These are phyloP conservation scores for Tetratostichococcus sp. DNA, from an alignment of 139 green algal species.

Conservation along the genomic window DNA sequence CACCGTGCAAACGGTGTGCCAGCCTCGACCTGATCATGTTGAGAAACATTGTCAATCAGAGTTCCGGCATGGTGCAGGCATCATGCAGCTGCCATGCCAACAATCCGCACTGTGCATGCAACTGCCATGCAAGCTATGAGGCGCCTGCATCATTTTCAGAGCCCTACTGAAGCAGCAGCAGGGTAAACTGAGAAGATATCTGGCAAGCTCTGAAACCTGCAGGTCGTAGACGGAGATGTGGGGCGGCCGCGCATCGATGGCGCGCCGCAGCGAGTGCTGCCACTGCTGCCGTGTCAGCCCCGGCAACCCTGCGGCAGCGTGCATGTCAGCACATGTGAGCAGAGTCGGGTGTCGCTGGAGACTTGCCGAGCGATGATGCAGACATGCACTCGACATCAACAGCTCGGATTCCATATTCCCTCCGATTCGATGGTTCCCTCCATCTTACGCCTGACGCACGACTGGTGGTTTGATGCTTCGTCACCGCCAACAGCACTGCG, in stretches of 20 bases:
- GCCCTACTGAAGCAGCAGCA: too few species aligned
- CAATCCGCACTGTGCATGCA: background rate
- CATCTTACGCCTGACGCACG: too few species aligned
- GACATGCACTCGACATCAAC: too few species aligned
- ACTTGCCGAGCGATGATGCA: too few species aligned
- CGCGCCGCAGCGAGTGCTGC: slow-evolving; percentile 54
- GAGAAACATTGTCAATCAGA: too few species aligned
- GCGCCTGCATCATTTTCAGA: too few species aligned
- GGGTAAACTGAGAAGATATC: too few species aligned
- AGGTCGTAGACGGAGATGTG: slow-evolving; percentile 97
- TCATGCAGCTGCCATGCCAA: background rate
- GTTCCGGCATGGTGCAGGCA: too few species aligned
- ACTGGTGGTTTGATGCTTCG: slow-evolving; percentile 18
- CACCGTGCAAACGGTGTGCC: slow-evolving; percentile 83
- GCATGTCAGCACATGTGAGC: slow-evolving; percentile 36
- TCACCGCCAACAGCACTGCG: slow-evolving; percentile 71
- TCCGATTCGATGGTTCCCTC: too few species aligned
- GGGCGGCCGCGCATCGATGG: slow-evolving; percentile 53
- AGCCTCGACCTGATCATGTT: slow-evolving; percentile 90
- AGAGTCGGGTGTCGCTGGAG: too few species aligned
- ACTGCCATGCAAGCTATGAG: background rate
- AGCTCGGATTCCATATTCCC: too few species aligned
- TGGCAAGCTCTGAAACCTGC: slow-evolving; percentile 48
- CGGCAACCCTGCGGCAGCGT: slow-evolving; percentile 62
- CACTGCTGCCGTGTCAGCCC: slow-evolving; percentile 57